Evolutionary conservation across 129 eudicot species (phyloP), one percentile per base, ranked within the genome.

Genomic region (Cynara cardunculus): DNA sequence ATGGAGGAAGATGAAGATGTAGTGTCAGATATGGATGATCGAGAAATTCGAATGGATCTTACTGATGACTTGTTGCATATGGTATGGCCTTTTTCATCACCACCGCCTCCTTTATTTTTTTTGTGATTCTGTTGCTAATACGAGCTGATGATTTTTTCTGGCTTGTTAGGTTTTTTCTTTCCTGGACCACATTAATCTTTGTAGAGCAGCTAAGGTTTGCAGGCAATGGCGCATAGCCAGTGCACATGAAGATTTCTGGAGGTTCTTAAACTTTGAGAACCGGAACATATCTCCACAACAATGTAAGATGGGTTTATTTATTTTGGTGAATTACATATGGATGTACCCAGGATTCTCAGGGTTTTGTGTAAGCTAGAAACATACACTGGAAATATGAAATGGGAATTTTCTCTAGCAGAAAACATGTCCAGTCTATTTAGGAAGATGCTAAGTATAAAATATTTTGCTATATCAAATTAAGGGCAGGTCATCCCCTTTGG

Each of bases 201-300:
- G 98, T 86, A 88, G 88, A 83, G 98, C 93, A 71, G 95, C 94
- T 61, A 86, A 87, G 81, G 98, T 96, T 78, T 96, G 99, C 82
- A 88, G 91, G 86, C 99, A 96, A 87, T 96, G 99, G 99, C 91
- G 95, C 21, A 74, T 76, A 53, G 98, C 99, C 77, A 93, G 98
- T 73, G 85, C 95, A 69, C 99, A 96, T 85, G 99, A 96, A 85
- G 98, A 96, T 81, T 96, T 96, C 68, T 96, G 99, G 99, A 90
- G 90, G 74, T 86, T 74, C 74, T 85, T 96, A 79, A 84, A 92
- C 78, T 96, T 96, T 79, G 93, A 90, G 82, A 91, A 87, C 69
- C 88, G 91, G 72, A 78, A 46, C 78, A 85, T 96, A 82, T 86
- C 99, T 61, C 82, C 75, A 24, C 82, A 53, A 61, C 97, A 96